Base-by-base conservation (phyloP, 257 asterid genomes). In the Solanum etuberosum region DNA sequence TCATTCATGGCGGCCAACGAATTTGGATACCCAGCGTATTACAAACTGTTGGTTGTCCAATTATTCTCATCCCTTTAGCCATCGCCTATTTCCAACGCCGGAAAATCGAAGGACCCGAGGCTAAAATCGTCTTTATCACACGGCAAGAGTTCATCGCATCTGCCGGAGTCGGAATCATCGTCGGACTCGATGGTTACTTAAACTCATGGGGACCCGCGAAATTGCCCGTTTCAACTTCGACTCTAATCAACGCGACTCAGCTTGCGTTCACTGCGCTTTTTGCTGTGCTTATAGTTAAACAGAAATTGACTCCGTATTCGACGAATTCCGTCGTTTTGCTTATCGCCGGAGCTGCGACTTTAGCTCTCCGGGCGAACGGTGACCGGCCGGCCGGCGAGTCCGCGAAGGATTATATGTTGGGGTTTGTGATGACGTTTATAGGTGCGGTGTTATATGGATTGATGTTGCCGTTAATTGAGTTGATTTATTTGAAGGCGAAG, bases 381-480 rank as follows among this genome's bases (percentile, higher is more conserved):
- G 90, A 87, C 54, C 84, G 90, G 7, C 92, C 91, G 7, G 37
- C 23, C 18, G 91, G 91, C 1, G 91, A 35, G 27, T 87, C 91
- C 0, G n/a, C 15, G 5, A 88, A 43, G 87, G 88, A 68, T 23
- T 90, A 88, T 83, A 7, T 72, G 23, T 16, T 90, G 31, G 91
- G 92, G 12, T 88, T 90, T 29, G 35, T 87, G 7, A 84, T 85
- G 92, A 90, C 90, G 35, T 65, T 90, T 35, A 31, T 42, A 1
- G 89, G 91, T 21, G 80, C 92, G 23, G 88, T 85, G 27, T 38
- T 87, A 87, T 88, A 85, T 59, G 92, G 92, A 25, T 74, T 88
- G 5, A 83, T 90, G 21, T 20, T 90, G 90, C 92, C 92, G 10
- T 43, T 85, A 86, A 82, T 88, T 4, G 90, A 90, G 83, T 73